Evolutionary conservation across 305 asterid genomes (phyloP).

Genomic region (Fraxinus baroniana): DNA sequence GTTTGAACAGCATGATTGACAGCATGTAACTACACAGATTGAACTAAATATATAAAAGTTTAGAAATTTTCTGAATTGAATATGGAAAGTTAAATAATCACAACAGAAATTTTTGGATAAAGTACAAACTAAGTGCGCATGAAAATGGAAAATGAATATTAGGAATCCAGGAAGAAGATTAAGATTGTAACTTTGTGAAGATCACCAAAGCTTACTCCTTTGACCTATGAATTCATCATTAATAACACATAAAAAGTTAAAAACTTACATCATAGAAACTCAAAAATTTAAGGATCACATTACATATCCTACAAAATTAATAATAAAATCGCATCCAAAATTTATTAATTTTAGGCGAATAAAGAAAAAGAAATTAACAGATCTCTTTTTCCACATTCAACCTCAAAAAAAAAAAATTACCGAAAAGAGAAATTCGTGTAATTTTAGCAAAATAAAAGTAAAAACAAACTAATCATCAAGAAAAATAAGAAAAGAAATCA

Average conservation of each 20-base stretch:
- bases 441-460: neutral
- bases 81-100: too few species aligned
- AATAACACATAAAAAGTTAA: too few species aligned
- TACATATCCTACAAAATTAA: neutral
- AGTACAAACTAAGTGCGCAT: neutral
- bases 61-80: too few species aligned
- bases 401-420: neutral
- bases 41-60: neutral
- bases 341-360: neutral
- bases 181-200: neutral
- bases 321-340: neutral
- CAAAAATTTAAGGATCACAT: neutral
- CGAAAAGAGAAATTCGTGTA: neutral
- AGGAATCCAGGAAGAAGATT: neutral
- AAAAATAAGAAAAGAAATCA: constrained; percentile 8
- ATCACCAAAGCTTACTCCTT: neutral
- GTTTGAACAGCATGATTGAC: too few species aligned
- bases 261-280: too few species aligned
- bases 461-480: neutral
- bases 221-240: neutral
- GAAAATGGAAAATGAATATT: neutral
- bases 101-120: too few species aligned
- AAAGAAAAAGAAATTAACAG: neutral
- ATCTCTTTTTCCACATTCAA: neutral
- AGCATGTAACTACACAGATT: neutral